Base-by-base conservation (phyloP, 2,329 filamentous ascomycete genomes). In the Xylariales sp. region DNA sequence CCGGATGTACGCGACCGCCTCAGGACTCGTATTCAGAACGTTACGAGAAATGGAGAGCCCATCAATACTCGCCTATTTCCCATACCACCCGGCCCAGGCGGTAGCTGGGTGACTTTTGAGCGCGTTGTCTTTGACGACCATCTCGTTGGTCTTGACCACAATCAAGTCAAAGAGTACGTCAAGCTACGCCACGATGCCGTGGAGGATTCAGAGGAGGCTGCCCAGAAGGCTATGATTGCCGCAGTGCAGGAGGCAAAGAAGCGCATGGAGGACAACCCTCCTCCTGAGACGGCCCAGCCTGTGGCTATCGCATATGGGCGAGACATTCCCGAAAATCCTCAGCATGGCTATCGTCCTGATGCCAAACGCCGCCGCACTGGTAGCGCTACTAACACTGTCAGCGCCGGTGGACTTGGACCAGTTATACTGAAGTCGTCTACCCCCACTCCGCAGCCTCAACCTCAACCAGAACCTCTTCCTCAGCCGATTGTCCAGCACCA, bases 41-140 rank as follows among this genome's bases (percentile, higher is more conserved):
- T 64, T 36, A 76, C 70, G 32, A 68, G 71, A 16, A 53, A 60
- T 3, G 75, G 75, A 10, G 66, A 73, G 9, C 52, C 63, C 3
- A 63, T 81, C 20, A 62, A 68, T 5, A 55, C 64, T 29, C 62
- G 20, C 68, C 68, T 53, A 63, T 75, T 22, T 52, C 56, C 56
- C 10, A 50, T 78, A 4, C 78, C 77, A 1, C 70, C 74, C 3
- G 78, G 77, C 1, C 74, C 77, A 2, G 78, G 78, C 16, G 78
- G 76, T 40, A 80, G 76, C 54, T 82, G 78, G 78, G 76, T 82
- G 18, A 81, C 77, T 0, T 82, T 82, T 49, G 74, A 80, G 43
- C 67, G 74, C 15, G 69, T 82, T 21, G 70, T 79, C 16, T 82
- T 82, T 51, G 71, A 74, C 3, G 57, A 70, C 6, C 76, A 80